Conservation (phyloP, 352 stramenopile species). For the Phytophthora cactorum region DNA sequence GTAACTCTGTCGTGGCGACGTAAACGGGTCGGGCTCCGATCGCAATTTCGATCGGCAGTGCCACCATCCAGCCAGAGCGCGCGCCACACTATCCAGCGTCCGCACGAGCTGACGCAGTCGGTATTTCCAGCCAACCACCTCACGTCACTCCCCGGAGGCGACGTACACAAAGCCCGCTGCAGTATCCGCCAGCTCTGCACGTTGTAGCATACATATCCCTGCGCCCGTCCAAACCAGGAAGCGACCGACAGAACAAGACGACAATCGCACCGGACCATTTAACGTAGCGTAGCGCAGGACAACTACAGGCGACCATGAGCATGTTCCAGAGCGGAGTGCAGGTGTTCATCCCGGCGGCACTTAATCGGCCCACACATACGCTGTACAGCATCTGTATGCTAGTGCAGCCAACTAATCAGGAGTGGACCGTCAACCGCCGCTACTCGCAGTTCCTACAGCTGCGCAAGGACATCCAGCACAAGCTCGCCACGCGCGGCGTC, state of each 20-base stretch:
- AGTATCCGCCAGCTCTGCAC: conserved; percentile 12
- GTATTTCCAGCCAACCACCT: conserved; percentile 37
- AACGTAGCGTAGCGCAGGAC: conserved; percentile 25
- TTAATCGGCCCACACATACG: conserved; percentile 85
- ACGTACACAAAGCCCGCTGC: conserved; percentile 27
- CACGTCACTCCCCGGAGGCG: conserved; percentile 36
- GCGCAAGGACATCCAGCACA: conserved; percentile 65
- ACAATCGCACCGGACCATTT: conserved; percentile 19
- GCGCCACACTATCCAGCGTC: conserved; percentile 28
- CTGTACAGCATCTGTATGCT: conserved; percentile 87
- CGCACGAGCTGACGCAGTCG: conserved; percentile 29
- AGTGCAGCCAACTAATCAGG: conserved; percentile 77
- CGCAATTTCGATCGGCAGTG: conserved; percentile 19
- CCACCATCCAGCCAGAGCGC: conserved; percentile 20
- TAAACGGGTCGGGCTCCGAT: conserved; percentile 25
- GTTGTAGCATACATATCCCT: conserved; percentile 30
- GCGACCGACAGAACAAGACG: conserved; percentile 3
- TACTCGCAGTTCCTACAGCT: conserved; percentile 90
- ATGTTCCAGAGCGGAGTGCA: conserved; percentile 67
- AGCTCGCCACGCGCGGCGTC: conserved; percentile 40
- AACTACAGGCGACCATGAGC: conserved; percentile 14
- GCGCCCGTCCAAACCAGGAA: conserved; percentile 21
- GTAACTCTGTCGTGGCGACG: conserved; percentile 33
- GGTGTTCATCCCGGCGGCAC: conserved; percentile 82
- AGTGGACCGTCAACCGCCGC: conserved; percentile 87